Conservation (phyloP, 352 stramenopile species). For the Phytopythium helicoides region DNA sequence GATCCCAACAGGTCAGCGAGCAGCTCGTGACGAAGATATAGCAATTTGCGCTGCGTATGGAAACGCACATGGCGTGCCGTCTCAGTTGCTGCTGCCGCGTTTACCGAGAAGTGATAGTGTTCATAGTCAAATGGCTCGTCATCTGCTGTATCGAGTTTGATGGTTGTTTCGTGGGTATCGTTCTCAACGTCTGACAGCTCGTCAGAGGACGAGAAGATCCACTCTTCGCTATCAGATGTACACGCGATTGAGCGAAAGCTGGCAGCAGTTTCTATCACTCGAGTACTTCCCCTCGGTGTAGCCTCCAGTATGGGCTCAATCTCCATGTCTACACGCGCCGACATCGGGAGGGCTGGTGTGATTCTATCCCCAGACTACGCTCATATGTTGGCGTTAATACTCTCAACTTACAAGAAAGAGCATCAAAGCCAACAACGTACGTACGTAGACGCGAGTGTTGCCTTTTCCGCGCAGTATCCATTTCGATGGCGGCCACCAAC, state of each 20-base stretch:
- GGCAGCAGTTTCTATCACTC: no score
- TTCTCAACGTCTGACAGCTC: neutral
- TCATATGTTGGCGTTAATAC: no score
- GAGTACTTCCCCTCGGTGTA: no score
- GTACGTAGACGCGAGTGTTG: slow-evolving; percentile 39
- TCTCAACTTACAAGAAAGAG: neutral
- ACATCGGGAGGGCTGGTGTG: neutral
- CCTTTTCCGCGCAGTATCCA: slow-evolving; percentile 12
- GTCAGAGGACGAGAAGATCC: slow-evolving; percentile 8
- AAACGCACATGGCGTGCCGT: slow-evolving; percentile 58
- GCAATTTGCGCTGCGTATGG: slow-evolving; percentile 64
- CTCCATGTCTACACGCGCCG: slow-evolving; percentile 7
- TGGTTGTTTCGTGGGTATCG: no score
- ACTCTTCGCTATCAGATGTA: slow-evolving; percentile 8
- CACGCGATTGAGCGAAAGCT: neutral
- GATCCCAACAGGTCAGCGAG: slow-evolving; percentile 50
- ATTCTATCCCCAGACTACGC: slow-evolving; percentile 2
- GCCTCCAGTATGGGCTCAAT: slow-evolving; percentile 7
- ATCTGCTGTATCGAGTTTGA: neutral
- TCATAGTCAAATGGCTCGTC: slow-evolving; percentile 20
- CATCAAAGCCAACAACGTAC: slow-evolving; percentile 1
- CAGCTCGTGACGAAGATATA: slow-evolving; percentile 80
- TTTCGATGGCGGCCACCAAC: slow-evolving; percentile 13
- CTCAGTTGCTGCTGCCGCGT: slow-evolving; percentile 37
- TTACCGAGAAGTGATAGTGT: slow-evolving; percentile 61